Evolutionary conservation across 2,329 filamentous ascomycete species (phyloP).

Genomic region (Nemania bipapillata): DNA sequence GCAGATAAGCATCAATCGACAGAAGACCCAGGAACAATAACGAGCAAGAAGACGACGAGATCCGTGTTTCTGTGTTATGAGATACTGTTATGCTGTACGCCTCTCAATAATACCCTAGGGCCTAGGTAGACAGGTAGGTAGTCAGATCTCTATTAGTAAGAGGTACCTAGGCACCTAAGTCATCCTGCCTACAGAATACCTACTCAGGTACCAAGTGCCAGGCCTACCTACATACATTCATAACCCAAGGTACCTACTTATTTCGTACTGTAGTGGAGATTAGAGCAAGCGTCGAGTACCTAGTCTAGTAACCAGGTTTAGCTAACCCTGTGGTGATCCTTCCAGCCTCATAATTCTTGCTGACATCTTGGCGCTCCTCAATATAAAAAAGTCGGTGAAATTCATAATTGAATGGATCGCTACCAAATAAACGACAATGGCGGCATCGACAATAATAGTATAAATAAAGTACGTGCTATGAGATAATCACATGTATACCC

Average conservation of each 20-base stretch:
- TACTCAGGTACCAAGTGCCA: not conserved
- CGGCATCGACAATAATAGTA: not conserved
- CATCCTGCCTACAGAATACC: not conserved
- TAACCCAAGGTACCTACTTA: not conserved
- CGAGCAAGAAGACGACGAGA: not conserved
- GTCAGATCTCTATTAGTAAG: no score
- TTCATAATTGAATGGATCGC: no score
- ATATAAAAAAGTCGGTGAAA: not conserved
- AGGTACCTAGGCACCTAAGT: no score
- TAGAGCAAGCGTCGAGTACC: not conserved
- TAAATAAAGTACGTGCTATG: not conserved
- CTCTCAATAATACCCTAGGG: no score
- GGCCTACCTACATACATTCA: no score
- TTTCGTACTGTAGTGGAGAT: not conserved
- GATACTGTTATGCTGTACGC: no score
- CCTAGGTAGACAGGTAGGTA: no score
- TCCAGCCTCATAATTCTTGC: conserved; percentile 1
- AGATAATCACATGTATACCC: not conserved
- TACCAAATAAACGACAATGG: not conserved
- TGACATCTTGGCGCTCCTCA: not conserved
- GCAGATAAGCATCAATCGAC: not conserved
- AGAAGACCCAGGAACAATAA: not conserved
- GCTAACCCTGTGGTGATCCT: conserved; percentile 8
- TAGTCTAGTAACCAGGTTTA: not conserved
- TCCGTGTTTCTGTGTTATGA: no score